Evolutionary conservation across 768 basidiomycete species (phyloP).

Genomic region (Zangia roseola): DNA sequence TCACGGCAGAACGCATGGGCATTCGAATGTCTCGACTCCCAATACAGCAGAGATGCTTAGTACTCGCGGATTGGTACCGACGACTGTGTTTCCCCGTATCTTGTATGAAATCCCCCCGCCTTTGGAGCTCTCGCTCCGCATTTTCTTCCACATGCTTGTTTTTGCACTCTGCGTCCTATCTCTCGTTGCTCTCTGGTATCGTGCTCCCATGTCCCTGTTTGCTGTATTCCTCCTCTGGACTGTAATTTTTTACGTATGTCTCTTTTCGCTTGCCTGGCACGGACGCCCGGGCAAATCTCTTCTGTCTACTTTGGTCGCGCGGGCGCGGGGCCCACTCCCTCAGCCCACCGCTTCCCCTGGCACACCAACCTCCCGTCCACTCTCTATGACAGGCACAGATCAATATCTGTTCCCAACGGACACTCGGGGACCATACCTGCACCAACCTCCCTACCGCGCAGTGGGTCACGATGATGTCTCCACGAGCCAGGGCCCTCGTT

Average conservation of each 20-base stretch:
- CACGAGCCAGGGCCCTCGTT: conserved; percentile 41
- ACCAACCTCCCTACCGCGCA: conserved; percentile 61
- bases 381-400: conserved; percentile 40
- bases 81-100: conserved; percentile 22
- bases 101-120: conserved; percentile 35
- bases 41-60: conserved; percentile 51
- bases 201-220: conserved; percentile 55
- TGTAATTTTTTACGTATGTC: conserved; percentile 51
- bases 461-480: conserved; percentile 44
- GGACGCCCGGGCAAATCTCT: conserved; percentile 58
- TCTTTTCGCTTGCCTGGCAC: conserved; percentile 56
- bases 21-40: conserved; percentile 44
- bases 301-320: conserved; percentile 47
- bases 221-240: conserved; percentile 65
- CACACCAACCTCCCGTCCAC: conserved; percentile 37
- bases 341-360: conserved; percentile 33
- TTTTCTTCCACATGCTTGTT: conserved; percentile 56
- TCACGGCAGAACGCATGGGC: conserved; percentile 45
- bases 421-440: conserved; percentile 58
- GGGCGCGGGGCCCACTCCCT: conserved; percentile 38
- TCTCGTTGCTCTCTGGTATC: conserved; percentile 57
- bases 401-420: conserved; percentile 47
- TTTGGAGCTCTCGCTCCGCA: conserved; percentile 43
- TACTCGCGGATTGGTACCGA: conserved; percentile 38
- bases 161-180: conserved; percentile 58